These are phyloP conservation scores for Phytophthora cryptogea DNA, from an alignment of 352 stramenopile genomes.

Conservation along the genomic window DNA sequence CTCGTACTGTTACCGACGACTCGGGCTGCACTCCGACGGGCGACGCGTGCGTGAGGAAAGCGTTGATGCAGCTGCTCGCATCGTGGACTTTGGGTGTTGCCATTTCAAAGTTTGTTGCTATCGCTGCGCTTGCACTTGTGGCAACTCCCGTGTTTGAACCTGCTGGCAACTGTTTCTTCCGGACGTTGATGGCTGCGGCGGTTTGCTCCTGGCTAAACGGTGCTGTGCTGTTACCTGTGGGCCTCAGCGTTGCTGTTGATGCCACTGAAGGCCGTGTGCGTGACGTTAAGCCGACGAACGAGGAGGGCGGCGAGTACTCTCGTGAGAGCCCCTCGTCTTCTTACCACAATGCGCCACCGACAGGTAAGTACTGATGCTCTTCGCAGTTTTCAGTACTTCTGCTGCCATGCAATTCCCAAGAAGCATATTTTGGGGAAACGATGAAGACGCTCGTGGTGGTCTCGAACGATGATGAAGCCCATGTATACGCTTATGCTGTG, in stretches of 20 bases:
- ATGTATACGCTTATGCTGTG: slow-evolving; percentile 22
- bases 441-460: slow-evolving; percentile 13
- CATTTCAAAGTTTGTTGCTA: slow-evolving; percentile 47
- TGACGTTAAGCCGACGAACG: slow-evolving; percentile 43
- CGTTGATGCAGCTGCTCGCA: slow-evolving; percentile 42
- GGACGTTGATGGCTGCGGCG: slow-evolving; percentile 44
- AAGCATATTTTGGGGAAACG: slow-evolving; percentile 3
- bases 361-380: slow-evolving; percentile 25
- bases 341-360: slow-evolving; percentile 28
- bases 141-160: slow-evolving; percentile 45
- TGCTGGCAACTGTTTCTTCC: slow-evolving; percentile 48
- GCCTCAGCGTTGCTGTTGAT: slow-evolving; percentile 51
- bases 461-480: slow-evolving; percentile 24
- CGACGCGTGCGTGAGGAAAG: slow-evolving; percentile 43
- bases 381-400: background rate
- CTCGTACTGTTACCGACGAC: slow-evolving; percentile 28
- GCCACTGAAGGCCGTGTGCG: slow-evolving; percentile 40
- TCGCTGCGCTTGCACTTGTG: slow-evolving; percentile 42
- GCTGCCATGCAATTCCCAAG: background rate
- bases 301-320: slow-evolving; percentile 41
- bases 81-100: slow-evolving; percentile 45
- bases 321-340: slow-evolving; percentile 38
- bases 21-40: slow-evolving; percentile 24
- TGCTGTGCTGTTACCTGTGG: slow-evolving; percentile 45
- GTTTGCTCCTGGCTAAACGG: slow-evolving; percentile 42